Evolutionary conservation across 768 basidiomycete genomes (phyloP), one percentile per base, ranked within the genome.

Genomic region (Tulasnella sp.): DNA sequence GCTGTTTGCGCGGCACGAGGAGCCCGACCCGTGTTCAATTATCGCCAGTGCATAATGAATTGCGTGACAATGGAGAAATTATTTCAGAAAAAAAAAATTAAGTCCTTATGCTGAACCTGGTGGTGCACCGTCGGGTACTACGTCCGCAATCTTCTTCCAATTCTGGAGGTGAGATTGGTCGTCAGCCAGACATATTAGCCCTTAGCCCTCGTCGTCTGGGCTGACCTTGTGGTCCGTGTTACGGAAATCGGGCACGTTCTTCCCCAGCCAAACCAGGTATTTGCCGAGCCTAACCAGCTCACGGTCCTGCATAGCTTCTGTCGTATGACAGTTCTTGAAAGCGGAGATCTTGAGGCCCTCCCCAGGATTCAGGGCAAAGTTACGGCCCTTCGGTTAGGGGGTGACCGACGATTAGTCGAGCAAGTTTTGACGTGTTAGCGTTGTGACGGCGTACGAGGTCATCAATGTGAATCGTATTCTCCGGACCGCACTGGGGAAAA

Each of bases 401-500:
- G 40, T 24, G 77, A 58, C 77, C 60, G n/a, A 31, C 78, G 80
- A 58, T 80, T 50, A 72, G 76, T 72, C 77, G 46, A 73, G 41
- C 12, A 50, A 37, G 69, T 69, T n/a, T 81, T 58, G 75, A 75
- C 75, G 18, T 44, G 34, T 18, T 24, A 54, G 79, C 14, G 69
- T 54, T 64, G 78, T n/a, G 40, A 41, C 2, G 18, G 84, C 89
- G 81, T 81, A 92, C 92, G 73, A 97, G 88, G 85, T 96, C 95
- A 84, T 97, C 96, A 40, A 97, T 89, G 83, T 97, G 95, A 58
- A 97, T 92, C 0, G 95, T 96, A 84, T 96, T 94, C 74, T 85
- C 88, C 6, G 91, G 73, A 93, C 94, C 91, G 72, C 40, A 95
- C 84, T 93, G 93, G 8, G 94, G 92, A 83, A 95, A 94, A 83